Evolutionary conservation across 805 yeast genomes (phyloP).

Genomic region (Kodamaea nitidulidarum): DNA sequence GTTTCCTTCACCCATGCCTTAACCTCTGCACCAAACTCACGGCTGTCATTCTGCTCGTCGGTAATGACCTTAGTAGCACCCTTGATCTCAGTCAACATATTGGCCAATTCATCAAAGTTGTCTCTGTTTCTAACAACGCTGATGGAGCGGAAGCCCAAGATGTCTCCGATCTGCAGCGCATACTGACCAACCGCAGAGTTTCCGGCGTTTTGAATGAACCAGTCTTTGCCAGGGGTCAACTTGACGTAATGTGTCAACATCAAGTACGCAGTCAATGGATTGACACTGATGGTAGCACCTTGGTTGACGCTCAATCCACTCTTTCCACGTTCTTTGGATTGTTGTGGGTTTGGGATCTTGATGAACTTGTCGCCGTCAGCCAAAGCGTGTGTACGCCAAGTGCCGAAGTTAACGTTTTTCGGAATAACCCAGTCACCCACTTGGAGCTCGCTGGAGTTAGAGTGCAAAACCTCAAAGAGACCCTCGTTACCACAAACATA

Average conservation of each 20-base stretch:
- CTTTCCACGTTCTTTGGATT: conserved; percentile 38
- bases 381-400: conserved; percentile 84
- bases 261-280: conserved; percentile 89
- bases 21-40: conserved; percentile 59
- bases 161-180: conserved; percentile 81
- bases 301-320: conserved; percentile 41
- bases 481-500: conserved; percentile 97
- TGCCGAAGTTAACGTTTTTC: conserved; percentile 71
- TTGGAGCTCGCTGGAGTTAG: conserved; percentile 49
- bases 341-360: conserved; percentile 51
- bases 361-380: conserved; percentile 51
- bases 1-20: conserved; percentile 49
- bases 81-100: conserved; percentile 47
- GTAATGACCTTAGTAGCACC: conserved; percentile 92
- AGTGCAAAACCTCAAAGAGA: conserved; percentile 73
- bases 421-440: conserved; percentile 92
- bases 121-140: conserved; percentile 86
- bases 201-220: conserved; percentile 96
- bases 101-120: conserved; percentile 55
- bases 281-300: conserved; percentile 89
- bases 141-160: conserved; percentile 76
- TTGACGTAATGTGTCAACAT: conserved; percentile 70
- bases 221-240: conserved; percentile 62
- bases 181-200: conserved; percentile 92
- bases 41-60: conserved; percentile 74